Conservation (phyloP, 169 alveolate genomes). For the Eimeria tenella region DNA sequence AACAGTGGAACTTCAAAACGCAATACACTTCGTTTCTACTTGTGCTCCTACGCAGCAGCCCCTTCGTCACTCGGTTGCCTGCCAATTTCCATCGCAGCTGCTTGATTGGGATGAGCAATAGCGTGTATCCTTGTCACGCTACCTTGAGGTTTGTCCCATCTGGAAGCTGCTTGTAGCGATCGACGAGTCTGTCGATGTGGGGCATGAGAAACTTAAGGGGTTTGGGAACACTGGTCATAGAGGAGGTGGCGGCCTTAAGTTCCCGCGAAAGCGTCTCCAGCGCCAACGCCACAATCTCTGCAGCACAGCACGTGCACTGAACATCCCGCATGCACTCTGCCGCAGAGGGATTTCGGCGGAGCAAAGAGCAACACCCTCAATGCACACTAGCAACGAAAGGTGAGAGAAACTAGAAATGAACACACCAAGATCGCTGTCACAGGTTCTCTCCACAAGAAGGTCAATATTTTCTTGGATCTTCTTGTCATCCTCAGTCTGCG, state of each 20-base stretch:
- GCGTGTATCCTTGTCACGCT: no score
- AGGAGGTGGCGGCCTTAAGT: constrained; percentile 88
- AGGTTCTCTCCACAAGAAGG: constrained; percentile 76
- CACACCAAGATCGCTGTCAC: constrained; percentile 77
- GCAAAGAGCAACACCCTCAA: background rate
- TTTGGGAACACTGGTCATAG: constrained; percentile 92
- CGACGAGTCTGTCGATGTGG: constrained; percentile 84
- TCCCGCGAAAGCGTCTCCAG: constrained; percentile 79
- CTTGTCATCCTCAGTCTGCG: constrained; percentile 79
- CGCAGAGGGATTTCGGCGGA: background rate
- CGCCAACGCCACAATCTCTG: constrained; percentile 79
- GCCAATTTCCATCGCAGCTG: no score
- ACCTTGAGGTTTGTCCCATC: constrained; percentile 64
- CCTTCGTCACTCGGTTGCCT: no score
- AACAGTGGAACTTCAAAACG: background rate
- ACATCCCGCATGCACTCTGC: background rate
- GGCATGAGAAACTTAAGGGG: constrained; percentile 89
- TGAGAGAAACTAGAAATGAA: background rate
- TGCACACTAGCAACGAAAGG: background rate
- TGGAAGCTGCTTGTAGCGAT: constrained; percentile 81
- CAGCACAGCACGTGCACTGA: background rate
- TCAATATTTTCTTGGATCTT: constrained; percentile 76
- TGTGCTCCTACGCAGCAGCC: background rate
- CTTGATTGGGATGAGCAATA: no score
- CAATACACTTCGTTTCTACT: background rate